Base-by-base conservation (phyloP, 2,329 filamentous ascomycete species). In the Nemania diffusa region DNA sequence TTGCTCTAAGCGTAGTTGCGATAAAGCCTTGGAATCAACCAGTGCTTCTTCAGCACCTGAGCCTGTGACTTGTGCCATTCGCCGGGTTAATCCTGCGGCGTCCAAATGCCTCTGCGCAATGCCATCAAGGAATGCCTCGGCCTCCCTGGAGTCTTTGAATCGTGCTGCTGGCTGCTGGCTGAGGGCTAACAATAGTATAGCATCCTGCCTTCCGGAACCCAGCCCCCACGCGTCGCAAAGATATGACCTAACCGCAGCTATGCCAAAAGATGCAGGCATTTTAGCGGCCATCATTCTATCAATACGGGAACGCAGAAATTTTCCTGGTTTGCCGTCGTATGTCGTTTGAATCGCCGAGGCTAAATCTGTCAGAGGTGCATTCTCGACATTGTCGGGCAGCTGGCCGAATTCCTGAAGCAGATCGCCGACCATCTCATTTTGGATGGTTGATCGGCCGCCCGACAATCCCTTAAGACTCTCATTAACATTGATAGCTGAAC, bases 341-440 rank as follows among this genome's bases (percentile, higher is more conserved):
- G 94, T 97, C 57, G 92, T 90, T 82, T 98, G 95, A 91, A 98
- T 97, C 7, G 95, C 85, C 63, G 92, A 93, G 84, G 94, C 92
- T 67, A 99, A 87, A 82, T 98, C 96, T 80, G 98, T 95, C 55
- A 99, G 86, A 70, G 95, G 94, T 51, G 92, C 97, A 80, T 98
- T 95, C 87, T 99, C 96, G 58, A 95, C 94, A 84, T 97, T 97
- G 80, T 99, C 96, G 62, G 96, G 96, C 17, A 95, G 97, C 15
- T 94, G 97, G 68, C 96, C 96, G 76, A 99, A 99, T 82, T 98
- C 96, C 81, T 98, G 98, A 79, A 94, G 94, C 71, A 99, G 84
- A 78, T 98, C 96, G 82, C 96, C 96, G 40, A 99, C 88, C 72
- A 99, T 98, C 82, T 99, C 96, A 80, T 99, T 99, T 79, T 98